phyloP scores from a whole-genome alignment of 305 asterid species.

The Fraxinus greggii region DNA sequence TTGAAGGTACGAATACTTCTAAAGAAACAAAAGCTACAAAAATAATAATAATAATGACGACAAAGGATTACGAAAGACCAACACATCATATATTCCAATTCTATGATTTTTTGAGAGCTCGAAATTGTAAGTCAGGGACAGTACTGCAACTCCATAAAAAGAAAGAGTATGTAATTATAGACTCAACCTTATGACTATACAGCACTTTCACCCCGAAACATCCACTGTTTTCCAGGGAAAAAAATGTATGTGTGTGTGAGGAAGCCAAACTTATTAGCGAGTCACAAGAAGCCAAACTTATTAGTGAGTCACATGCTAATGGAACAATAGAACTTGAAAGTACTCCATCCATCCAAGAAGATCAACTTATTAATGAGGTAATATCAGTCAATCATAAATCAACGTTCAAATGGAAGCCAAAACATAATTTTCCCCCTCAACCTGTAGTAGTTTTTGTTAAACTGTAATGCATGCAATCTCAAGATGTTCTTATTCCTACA shows the following conservation, averaged over 20 bases:
- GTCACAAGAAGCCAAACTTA: background rate
- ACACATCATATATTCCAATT: background rate
- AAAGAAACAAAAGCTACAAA: background rate
- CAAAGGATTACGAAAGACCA: background rate
- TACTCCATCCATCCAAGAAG: background rate
- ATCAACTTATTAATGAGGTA: background rate
- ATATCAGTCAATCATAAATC: background rate
- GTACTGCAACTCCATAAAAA: conserved; percentile 1
- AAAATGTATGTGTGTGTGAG: no score
- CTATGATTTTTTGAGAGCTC: background rate
- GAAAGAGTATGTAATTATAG: background rate
- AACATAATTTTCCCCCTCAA: background rate
- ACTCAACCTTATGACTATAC: background rate
- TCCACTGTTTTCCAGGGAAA: background rate
- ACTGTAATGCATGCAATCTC: background rate
- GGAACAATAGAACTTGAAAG: conserved; percentile 10
- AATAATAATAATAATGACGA: background rate
- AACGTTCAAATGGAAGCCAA: background rate
- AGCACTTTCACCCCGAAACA: background rate
- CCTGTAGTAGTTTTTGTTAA: background rate
- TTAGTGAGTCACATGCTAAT: background rate
- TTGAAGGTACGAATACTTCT: background rate
- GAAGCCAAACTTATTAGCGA: background rate
- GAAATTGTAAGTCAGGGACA: background rate
- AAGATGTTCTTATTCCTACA: background rate